Evolutionary conservation across 2,329 filamentous ascomycete genomes (phyloP), one percentile per base, ranked within the genome.

Genomic region (Xylariaceae sp.): DNA sequence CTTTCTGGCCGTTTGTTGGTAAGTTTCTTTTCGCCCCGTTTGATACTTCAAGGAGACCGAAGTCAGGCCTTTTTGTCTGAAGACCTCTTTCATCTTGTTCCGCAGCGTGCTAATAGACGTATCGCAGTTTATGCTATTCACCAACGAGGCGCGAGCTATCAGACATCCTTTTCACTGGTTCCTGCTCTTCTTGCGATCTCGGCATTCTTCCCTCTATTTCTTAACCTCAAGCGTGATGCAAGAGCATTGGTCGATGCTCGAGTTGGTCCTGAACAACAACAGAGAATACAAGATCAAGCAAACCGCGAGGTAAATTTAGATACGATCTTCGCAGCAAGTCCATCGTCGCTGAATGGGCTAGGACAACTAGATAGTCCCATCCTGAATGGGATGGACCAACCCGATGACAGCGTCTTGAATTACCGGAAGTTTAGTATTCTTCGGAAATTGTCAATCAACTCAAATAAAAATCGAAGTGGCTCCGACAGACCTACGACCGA

Each of bases 1-100:
- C 86, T 0, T 84, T 87, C 58, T 88, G 90, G 68, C 89, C 89
- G 0, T 89, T 90, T 39, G 80, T 92, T 56, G 80, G 64, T 66
- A 45, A 65, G 64, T 15, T 44, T 35, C 18, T 0, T 55, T 51
- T 1, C 13, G 39, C 34, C 1, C 15, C 45, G 13, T 47, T 51
- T 10, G 11, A n/a, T 34, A 17, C 15, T n/a, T 42, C 35, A 39
- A 39, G 35, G 1, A 37, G 9, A 9, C 10, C 11, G 1, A 30
- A 8, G 10, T 42, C 1, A 18, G 53, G 2, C 35, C 51, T 13
- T 35, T 3, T 7, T n/a, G 23, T 52, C 45, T 45, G 4, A 5
- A 39, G 52, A 4, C 3, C 10, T 30, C 13, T 50, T n/a, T 18
- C 17, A 10, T 48, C 4, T 13, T 3, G 2, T 13, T 6, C 17